These are phyloP conservation scores for Aspergillus tanneri DNA, from an alignment of 2,329 filamentous ascomycete species.

Conservation along the genomic window DNA sequence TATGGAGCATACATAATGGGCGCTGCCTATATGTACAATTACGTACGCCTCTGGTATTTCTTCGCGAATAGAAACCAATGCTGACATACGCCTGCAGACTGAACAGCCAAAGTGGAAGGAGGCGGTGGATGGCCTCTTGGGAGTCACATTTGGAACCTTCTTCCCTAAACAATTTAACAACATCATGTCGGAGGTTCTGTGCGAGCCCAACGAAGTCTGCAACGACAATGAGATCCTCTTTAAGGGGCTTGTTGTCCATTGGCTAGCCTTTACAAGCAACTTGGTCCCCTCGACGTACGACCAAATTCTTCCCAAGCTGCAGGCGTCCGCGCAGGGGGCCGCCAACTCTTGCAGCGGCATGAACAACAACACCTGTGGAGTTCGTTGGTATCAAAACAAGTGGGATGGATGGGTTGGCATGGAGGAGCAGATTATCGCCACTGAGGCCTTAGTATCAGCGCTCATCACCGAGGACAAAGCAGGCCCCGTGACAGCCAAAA, in stretches of 20 bases:
- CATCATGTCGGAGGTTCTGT: slow-evolving; percentile 65
- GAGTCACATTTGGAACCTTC: slow-evolving; percentile 49
- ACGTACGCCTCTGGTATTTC: slow-evolving; percentile 37
- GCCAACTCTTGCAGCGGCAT: slow-evolving; percentile 61
- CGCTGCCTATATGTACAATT: slow-evolving; percentile 68
- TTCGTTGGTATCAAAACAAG: slow-evolving; percentile 57
- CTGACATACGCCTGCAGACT: slow-evolving; percentile 33
- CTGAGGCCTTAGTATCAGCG: slow-evolving; percentile 63
- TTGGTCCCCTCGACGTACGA: slow-evolving; percentile 60
- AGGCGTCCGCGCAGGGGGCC: slow-evolving; percentile 59
- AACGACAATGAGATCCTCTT: slow-evolving; percentile 70
- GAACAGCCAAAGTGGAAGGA: slow-evolving; percentile 52
- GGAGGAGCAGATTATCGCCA: slow-evolving; percentile 67
- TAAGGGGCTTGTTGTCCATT: slow-evolving; percentile 68
- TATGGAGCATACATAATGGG: slow-evolving; percentile 61
- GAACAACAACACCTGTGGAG: slow-evolving; percentile 62
- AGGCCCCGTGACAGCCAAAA: slow-evolving; percentile 39
- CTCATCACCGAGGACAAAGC: slow-evolving; percentile 53
- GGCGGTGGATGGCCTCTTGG: slow-evolving; percentile 57
- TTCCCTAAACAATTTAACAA: slow-evolving; percentile 52
- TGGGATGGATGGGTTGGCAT: slow-evolving; percentile 63
- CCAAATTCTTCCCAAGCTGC: slow-evolving; percentile 58
- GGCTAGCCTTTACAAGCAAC: slow-evolving; percentile 61
- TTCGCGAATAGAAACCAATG: background rate
- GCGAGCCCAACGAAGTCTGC: slow-evolving; percentile 62